A percentile compares a stretch with the other conserved stretches of the same genome.
Evolutionary conservation across 2,329 filamentous ascomycete species (phyloP).

Genomic region (Apiospora sp.): DNA sequence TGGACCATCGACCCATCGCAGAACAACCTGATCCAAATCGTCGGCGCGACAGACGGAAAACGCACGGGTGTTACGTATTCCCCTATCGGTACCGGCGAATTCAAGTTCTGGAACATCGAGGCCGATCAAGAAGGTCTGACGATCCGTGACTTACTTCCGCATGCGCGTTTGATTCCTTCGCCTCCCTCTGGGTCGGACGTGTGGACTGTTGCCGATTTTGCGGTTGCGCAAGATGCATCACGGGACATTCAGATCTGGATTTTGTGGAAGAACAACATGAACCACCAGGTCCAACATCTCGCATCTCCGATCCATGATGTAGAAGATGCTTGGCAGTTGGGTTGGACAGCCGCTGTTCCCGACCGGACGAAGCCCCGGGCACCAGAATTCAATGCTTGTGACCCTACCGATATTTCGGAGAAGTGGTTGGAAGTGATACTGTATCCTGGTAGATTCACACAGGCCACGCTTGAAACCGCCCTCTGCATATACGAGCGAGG

Average conservation of each 20-base stretch:
- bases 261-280: conserved; percentile 85
- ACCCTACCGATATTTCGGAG: conserved; percentile 76
- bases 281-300: conserved; percentile 77
- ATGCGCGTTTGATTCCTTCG: conserved; percentile 69
- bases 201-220: conserved; percentile 83
- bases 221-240: conserved; percentile 63
- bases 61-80: conserved; percentile 81
- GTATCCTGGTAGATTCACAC: conserved; percentile 82
- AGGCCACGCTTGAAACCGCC: conserved; percentile 82
- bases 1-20: conserved; percentile 83
- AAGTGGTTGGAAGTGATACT: conserved; percentile 89
- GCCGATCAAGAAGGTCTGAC: conserved; percentile 70
- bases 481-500: conserved; percentile 81
- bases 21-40: conserved; percentile 76
- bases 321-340: conserved; percentile 66
- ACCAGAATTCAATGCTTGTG: conserved; percentile 66
- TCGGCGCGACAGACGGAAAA: conserved; percentile 63
- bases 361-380: conserved; percentile 64
- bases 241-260: conserved; percentile 73
- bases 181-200: conserved; percentile 76
- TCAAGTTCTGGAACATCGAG: conserved; percentile 89
- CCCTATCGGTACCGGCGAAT: conserved; percentile 84
- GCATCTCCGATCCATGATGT: conserved; percentile 75
- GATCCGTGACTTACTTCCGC: conserved; percentile 76
- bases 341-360: conserved; percentile 75